Evolutionary conservation across 805 yeast genomes (phyloP).

Genomic region (Pichia nanzhaoensis): DNA sequence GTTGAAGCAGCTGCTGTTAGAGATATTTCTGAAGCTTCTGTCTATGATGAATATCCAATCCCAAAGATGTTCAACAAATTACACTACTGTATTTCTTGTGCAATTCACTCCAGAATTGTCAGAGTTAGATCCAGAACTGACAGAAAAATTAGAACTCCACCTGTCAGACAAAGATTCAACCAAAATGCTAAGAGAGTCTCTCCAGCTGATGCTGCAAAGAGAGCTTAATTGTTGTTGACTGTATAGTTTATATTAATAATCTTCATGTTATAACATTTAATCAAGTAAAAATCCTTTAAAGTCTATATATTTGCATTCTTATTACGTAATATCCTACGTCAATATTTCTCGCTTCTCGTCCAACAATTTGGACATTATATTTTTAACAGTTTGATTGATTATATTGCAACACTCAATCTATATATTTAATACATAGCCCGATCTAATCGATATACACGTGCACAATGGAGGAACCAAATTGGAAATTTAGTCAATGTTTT

Average conservation of each 20-base stretch:
- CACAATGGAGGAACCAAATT: slow-evolving; percentile 32
- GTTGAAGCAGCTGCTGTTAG: slow-evolving; percentile 99
- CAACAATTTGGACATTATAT: background rate
- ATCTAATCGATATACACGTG: too few species aligned
- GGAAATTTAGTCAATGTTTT: slow-evolving; percentile 96
- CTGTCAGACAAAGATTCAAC: slow-evolving; percentile 98
- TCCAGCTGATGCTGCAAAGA: slow-evolving; percentile 97
- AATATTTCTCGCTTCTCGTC: too few species aligned
- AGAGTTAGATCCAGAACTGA: slow-evolving; percentile 99
- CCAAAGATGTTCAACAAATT: slow-evolving; percentile 99
- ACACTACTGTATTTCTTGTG: slow-evolving; percentile 99
- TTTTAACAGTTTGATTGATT: background rate
- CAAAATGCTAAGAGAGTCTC: slow-evolving; percentile 82
- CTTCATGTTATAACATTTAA: background rate
- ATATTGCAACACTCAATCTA: background rate
- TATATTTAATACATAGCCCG: too few species aligned
- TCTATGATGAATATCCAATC: slow-evolving; percentile 97
- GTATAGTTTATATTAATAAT: background rate
- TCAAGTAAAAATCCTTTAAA: background rate
- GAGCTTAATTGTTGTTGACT: slow-evolving; percentile 43
- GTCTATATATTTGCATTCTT: too few species aligned
- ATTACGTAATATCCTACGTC: too few species aligned
- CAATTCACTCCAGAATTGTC: slow-evolving; percentile 99
- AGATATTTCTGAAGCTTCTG: slow-evolving; percentile 99
- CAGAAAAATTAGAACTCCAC: slow-evolving; percentile 99